Base-by-base conservation (phyloP, 768 basidiomycete genomes). In the Brasilioporus rufonigricans region DNA sequence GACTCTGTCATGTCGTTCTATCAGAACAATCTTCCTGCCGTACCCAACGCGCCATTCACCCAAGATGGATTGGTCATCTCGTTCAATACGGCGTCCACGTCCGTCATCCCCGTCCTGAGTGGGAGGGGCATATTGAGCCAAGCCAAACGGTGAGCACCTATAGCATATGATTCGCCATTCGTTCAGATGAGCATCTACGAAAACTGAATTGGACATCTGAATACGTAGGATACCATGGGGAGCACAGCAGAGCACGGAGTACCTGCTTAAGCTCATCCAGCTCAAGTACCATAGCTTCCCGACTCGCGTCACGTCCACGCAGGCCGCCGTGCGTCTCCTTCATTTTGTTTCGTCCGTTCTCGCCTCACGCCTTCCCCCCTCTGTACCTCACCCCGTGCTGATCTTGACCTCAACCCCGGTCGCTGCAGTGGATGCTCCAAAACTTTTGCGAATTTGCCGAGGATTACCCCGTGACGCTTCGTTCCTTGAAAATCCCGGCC, bases 211-310 rank as follows among this genome's bases (percentile, higher is more conserved):
- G 23, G 50, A 18, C 31, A 18, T 44, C 10, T 24, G 35, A 52
- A n/a, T 16, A n/a, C n/a, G 8, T 41, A 97, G 95, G 59, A 91
- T 99, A 71, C 90, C 93, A 5, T 98, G 93, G 92, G 97, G 97
- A 26, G 84, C 89, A 24, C 82, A 85, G 2, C 95, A 98, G 64
- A 84, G 93, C 1, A 84, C 91, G 0, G 97, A 99, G 52, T 90
- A 97, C 65, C 80, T 98, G 48, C 83, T 95, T 56, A 97, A 94
- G 66, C 84, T 96, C 21, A 85, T 95, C 39, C 95, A 98, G 66
- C 81, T 98, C 33, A 99, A 98, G 71, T 97, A 98, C 67, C 89
- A 96, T 26, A 87, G 79, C 44, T 98, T 98, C 69, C 91, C 93
- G 6, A 89, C 88, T 1, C 85, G 92, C 40, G 83, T 98, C 12